Conservation (phyloP, 2,329 filamentous ascomycete genomes). For the Incumbomyces lentus region DNA sequence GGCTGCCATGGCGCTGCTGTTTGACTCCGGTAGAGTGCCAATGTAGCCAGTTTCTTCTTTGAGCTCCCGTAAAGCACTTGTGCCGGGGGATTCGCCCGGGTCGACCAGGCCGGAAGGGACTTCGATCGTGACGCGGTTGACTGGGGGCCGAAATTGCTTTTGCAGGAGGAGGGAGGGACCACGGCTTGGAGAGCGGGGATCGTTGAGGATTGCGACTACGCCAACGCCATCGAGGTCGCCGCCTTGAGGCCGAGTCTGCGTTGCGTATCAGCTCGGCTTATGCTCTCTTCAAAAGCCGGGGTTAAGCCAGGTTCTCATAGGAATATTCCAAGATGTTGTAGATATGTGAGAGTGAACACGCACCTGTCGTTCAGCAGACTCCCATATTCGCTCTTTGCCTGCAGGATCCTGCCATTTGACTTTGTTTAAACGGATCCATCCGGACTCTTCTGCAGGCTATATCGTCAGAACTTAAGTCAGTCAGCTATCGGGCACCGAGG, state of each 20-base stretch:
- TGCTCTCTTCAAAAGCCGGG: background rate
- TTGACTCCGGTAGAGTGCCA: slow-evolving; percentile 26
- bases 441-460: slow-evolving; percentile 43
- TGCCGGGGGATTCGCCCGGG: slow-evolving; percentile 44
- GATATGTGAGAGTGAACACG: slow-evolving; percentile 4
- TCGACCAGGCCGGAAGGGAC: slow-evolving; percentile 52
- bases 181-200: slow-evolving; percentile 26
- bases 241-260: slow-evolving; percentile 22
- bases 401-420: slow-evolving; percentile 34
- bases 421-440: slow-evolving; percentile 34
- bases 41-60: slow-evolving; percentile 55
- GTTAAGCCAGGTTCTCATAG: too few species aligned
- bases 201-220: slow-evolving; percentile 44
- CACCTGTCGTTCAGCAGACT: slow-evolving; percentile 36
- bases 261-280: background rate
- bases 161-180: slow-evolving; percentile 37
- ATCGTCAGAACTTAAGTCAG: slow-evolving; percentile 44
- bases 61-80: slow-evolving; percentile 48
- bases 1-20: slow-evolving; percentile 14
- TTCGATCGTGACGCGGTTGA: slow-evolving; percentile 49
- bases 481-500: slow-evolving; percentile 35
- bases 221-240: slow-evolving; percentile 52
- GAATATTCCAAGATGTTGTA: too few species aligned
- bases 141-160: slow-evolving; percentile 48
- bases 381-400: slow-evolving; percentile 34